Conservation (phyloP, 2,329 filamentous ascomycete genomes). For the Bipolaris sorokiniana region DNA sequence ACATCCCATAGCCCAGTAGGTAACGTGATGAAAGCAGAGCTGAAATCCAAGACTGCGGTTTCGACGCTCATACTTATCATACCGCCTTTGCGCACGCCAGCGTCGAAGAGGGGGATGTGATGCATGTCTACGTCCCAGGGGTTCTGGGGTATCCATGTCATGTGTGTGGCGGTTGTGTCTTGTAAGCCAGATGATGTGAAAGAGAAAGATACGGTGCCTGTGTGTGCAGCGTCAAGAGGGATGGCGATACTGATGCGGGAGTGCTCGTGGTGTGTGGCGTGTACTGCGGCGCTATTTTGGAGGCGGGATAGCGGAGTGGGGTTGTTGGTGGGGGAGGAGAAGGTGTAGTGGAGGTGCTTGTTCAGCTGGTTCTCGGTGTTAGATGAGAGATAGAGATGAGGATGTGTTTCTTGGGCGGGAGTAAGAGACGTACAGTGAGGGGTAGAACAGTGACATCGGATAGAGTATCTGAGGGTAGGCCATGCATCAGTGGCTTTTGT, state of each 20-base stretch:
- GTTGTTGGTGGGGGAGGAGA: background rate
- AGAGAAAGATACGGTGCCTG: slow-evolving; percentile 7
- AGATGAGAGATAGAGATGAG: no score
- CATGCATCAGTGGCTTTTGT: slow-evolving; percentile 13
- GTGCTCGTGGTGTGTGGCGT: background rate
- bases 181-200: background rate
- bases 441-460: background rate
- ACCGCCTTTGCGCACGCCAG: slow-evolving; percentile 26
- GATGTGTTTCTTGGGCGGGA: no score
- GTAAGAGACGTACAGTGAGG: slow-evolving; percentile 1
- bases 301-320: slow-evolving; percentile 6
- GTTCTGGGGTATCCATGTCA: slow-evolving; percentile 3
- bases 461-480: background rate
- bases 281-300: background rate
- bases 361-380: slow-evolving; percentile 7
- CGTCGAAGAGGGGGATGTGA: slow-evolving; percentile 13
- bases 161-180: background rate
- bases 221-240: slow-evolving; percentile 1
- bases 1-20: slow-evolving; percentile 24
- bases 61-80: slow-evolving; percentile 18
- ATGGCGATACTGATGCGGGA: slow-evolving; percentile 8
- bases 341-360: slow-evolving; percentile 11
- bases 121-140: background rate
- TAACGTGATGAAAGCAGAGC: slow-evolving; percentile 21
- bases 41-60: slow-evolving; percentile 16